These are phyloP conservation scores for Lumnitzera racemosa DNA, from an alignment of 345 rosid species.

Conservation along the genomic window DNA sequence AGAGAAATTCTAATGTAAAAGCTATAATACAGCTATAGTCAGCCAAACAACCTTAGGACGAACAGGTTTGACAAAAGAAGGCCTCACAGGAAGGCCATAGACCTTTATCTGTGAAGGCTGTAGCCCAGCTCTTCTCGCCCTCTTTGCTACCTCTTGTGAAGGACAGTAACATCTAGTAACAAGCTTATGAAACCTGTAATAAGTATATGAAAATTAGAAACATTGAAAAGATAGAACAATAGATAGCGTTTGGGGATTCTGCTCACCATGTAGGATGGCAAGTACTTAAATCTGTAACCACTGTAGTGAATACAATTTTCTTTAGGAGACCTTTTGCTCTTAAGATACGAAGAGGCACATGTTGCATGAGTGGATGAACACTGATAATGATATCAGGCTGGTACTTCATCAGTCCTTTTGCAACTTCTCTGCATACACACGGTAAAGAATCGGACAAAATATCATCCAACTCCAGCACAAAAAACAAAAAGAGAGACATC, in stretches of 20 bases:
- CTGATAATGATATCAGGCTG: conserved; percentile 93
- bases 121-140: conserved; percentile 90
- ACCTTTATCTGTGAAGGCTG: conserved; percentile 78
- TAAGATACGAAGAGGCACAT: conserved; percentile 93
- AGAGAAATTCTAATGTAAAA: no score
- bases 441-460: conserved; percentile 11
- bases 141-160: conserved; percentile 74
- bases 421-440: conserved; percentile 62
- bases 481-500: background rate
- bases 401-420: conserved; percentile 95
- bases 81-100: conserved; percentile 95
- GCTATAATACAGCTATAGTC: no score
- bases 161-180: conserved; percentile 99
- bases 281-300: conserved; percentile 90
- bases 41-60: conserved; percentile 63
- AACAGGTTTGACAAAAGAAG: conserved; percentile 92
- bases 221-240: background rate
- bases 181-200: conserved; percentile 94
- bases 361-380: conserved; percentile 98
- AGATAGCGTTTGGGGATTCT: background rate
- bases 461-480: conserved; percentile 3
- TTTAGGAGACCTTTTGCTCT: conserved; percentile 79
- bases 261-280: conserved; percentile 98
- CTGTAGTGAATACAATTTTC: conserved; percentile 92
- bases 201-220: conserved; percentile 9